Conservation (phyloP, 768 basidiomycete genomes). For the Lactifluus subvellereus region DNA sequence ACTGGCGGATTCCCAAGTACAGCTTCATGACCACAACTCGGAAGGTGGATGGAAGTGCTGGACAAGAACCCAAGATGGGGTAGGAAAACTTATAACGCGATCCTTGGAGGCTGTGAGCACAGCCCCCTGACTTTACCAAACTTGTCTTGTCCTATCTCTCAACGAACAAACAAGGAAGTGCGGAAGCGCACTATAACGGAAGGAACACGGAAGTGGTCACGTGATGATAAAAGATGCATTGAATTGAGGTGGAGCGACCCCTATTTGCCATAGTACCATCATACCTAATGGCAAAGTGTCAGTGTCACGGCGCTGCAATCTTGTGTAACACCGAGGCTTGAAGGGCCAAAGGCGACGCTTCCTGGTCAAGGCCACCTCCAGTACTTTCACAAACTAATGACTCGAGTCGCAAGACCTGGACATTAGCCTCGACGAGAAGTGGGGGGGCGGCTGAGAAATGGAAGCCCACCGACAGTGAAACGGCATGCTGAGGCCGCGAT, state of each 20-base stretch:
- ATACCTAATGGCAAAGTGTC: no score
- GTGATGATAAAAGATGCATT: neutral
- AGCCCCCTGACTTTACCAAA: neutral
- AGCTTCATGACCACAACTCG: slow-evolving; percentile 11
- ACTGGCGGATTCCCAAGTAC: slow-evolving; percentile 5
- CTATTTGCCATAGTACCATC: no score
- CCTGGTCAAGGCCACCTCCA: no score
- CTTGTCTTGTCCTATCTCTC: neutral
- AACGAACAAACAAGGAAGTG: neutral
- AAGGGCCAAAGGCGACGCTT: no score
- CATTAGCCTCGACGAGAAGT: neutral
- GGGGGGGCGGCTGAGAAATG: neutral
- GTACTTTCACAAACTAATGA: neutral
- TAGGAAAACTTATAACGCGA: slow-evolving; percentile 3
- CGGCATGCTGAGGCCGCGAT: neutral
- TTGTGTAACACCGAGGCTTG: no score
- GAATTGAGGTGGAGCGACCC: no score
- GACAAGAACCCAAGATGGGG: neutral
- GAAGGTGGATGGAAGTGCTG: slow-evolving; percentile 1
- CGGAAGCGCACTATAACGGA: neutral
- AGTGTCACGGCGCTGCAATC: neutral
- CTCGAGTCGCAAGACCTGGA: neutral
- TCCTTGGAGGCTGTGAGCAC: slow-evolving; percentile 11
- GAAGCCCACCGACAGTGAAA: neutral
- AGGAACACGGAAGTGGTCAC: neutral